These are phyloP conservation scores for Tuber melanosporum DNA, from an alignment of 495 filamentous ascomycete species.

Conservation along the genomic window DNA sequence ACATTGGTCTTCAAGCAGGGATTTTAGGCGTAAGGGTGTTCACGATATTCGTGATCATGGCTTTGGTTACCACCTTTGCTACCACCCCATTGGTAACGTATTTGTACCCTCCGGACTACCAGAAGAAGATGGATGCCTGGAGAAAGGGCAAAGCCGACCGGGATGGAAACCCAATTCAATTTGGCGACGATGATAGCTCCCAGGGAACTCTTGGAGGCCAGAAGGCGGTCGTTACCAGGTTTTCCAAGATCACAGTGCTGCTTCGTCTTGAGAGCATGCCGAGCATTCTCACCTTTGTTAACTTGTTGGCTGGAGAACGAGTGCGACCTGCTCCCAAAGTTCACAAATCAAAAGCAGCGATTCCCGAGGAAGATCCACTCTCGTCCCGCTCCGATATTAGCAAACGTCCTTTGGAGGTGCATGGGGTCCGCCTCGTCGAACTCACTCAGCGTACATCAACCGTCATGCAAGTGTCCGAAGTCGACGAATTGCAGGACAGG, in stretches of 20 bases:
- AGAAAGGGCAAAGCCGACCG: conserved; percentile 88
- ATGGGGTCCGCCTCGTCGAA: conserved; percentile 79
- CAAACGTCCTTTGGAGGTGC: conserved; percentile 63
- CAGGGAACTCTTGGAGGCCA: conserved; percentile 39
- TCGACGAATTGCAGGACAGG: conserved; percentile 64
- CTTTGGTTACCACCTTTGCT: conserved; percentile 81
- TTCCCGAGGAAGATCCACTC: conserved; percentile 32
- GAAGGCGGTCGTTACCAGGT: conserved; percentile 45
- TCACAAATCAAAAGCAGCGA: conserved; percentile 49
- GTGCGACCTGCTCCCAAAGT: conserved; percentile 44
- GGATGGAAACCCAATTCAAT: conserved; percentile 60
- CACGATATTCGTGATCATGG: conserved; percentile 98
- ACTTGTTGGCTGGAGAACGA: conserved; percentile 58
- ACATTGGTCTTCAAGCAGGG: conserved; percentile 86
- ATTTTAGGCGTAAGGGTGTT: conserved; percentile 84
- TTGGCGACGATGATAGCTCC: conserved; percentile 44
- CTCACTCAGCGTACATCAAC: conserved; percentile 89
- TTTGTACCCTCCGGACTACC: conserved; percentile 85
- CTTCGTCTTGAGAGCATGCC: conserved; percentile 88
- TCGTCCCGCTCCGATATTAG: conserved; percentile 27
- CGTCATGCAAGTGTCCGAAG: conserved; percentile 87
- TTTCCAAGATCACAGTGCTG: conserved; percentile 53
- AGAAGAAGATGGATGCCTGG: conserved; percentile 85
- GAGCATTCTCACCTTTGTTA: conserved; percentile 75
- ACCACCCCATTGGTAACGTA: conserved; percentile 75